These are phyloP conservation scores for Pichia cactophila DNA, from an alignment of 1,139 yeast species.

Conservation along the genomic window DNA sequence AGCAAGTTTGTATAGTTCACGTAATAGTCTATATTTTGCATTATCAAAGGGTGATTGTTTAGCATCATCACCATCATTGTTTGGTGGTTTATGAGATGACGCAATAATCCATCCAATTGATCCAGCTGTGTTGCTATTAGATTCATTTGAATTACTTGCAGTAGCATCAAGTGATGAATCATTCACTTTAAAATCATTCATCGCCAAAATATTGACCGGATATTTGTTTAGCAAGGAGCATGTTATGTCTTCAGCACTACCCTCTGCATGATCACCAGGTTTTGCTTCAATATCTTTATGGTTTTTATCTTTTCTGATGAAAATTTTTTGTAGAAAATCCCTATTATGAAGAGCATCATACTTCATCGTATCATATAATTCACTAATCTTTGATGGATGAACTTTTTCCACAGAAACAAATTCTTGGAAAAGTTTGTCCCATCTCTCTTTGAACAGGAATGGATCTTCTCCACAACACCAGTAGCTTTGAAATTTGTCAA, in stretches of 20 bases:
- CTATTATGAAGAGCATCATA: conserved; percentile 96
- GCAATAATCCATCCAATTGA: conserved; percentile 71
- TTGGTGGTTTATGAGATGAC: conserved; percentile 30
- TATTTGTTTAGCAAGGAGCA: conserved; percentile 63
- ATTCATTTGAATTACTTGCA: conserved; percentile 22
- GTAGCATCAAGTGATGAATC: conserved; percentile 32
- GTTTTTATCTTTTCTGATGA: conserved; percentile 51
- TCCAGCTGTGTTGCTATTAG: conserved; percentile 39
- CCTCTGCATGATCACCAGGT: neutral
- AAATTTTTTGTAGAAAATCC: conserved; percentile 75
- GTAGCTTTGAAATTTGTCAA: conserved; percentile 57
- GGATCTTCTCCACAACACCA: conserved; percentile 99
- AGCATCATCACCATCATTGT: conserved; percentile 22
- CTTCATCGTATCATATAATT: conserved; percentile 96
- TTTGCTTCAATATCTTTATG: conserved; percentile 23
- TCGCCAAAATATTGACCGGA: conserved; percentile 72
- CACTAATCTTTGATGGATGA: conserved; percentile 95
- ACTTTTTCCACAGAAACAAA: conserved; percentile 91
- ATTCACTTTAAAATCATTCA: conserved; percentile 61
- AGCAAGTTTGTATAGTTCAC: conserved; percentile 84
- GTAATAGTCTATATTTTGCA: conserved; percentile 66
- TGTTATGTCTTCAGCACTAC: conserved; percentile 29
- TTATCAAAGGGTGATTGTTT: conserved; percentile 64
- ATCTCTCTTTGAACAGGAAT: conserved; percentile 78
- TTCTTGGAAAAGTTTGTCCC: conserved; percentile 95